Conservation (phyloP, 306 rosid genomes). For the Prunus padus region DNA sequence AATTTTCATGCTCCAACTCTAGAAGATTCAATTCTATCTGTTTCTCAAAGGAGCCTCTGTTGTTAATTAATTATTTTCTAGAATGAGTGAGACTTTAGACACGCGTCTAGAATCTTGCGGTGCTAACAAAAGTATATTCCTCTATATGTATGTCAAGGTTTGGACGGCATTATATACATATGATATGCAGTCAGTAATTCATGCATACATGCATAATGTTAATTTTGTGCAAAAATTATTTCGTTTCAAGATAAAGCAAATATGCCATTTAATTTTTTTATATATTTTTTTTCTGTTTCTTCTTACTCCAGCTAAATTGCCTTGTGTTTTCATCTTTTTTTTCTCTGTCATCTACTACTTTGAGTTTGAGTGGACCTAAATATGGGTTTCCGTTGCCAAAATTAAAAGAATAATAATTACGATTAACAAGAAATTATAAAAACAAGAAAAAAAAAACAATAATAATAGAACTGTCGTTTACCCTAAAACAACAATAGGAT, state of each 20-base stretch:
- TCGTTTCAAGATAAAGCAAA: neutral
- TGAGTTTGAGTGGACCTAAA: neutral
- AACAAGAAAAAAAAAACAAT: neutral
- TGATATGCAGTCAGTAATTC: no score
- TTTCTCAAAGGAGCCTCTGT: neutral
- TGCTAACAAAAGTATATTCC: conserved; percentile 2
- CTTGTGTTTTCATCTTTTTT: neutral
- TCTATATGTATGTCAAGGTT: no score
- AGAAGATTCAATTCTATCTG: no score
- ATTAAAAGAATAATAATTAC: neutral
- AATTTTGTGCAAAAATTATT: no score
- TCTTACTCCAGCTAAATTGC: neutral
- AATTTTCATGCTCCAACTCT: no score
- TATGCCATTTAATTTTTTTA: neutral
- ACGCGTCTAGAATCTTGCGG: neutral
- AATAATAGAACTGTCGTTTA: neutral
- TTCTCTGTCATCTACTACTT: neutral
- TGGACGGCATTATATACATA: no score
- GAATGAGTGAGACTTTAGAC: neutral
- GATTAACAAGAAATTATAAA: neutral
- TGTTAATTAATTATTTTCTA: neutral
- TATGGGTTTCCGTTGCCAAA: neutral
- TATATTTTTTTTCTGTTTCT: neutral
- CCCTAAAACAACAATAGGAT: neutral
- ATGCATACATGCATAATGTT: no score